Evolutionary conservation across 371 early-diverging fungal genomes (phyloP).

Genomic region (Saksenaea oblongispora): DNA sequence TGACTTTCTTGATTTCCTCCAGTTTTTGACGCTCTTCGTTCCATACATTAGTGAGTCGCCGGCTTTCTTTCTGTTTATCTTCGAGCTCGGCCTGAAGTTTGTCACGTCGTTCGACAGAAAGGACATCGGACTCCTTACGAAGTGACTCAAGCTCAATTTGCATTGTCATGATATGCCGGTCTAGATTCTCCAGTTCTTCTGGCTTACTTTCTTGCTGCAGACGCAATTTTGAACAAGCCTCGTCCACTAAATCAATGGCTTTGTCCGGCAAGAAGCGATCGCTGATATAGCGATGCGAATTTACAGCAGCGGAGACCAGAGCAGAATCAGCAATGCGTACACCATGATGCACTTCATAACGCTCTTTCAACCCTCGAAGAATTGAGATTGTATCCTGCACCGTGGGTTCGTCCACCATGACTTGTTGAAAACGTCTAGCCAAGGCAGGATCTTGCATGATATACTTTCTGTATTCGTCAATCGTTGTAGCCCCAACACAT

Average conservation of each 20-base stretch:
- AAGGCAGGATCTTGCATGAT: constrained; percentile 88
- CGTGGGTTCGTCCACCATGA: constrained; percentile 66
- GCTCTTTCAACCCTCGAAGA: constrained; percentile 77
- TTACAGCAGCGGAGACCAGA: constrained; percentile 77
- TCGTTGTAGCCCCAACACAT: constrained; percentile 90
- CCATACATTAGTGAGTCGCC: constrained; percentile 70
- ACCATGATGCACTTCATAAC: constrained; percentile 88
- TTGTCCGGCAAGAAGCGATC: constrained; percentile 63
- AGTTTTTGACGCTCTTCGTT: constrained; percentile 69
- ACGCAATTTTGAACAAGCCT: constrained; percentile 82
- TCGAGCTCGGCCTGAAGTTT: constrained; percentile 66
- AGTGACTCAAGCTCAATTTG: constrained; percentile 77
- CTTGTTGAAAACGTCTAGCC: constrained; percentile 84
- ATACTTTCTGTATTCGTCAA: constrained; percentile 84
- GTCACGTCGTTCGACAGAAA: constrained; percentile 71
- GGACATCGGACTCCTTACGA: constrained; percentile 72
- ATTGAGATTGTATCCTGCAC: constrained; percentile 88
- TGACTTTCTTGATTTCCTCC: constrained; percentile 71
- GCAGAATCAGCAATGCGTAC: constrained; percentile 84
- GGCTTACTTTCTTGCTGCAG: constrained; percentile 87
- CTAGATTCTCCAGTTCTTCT: constrained; percentile 72
- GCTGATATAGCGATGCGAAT: constrained; percentile 80
- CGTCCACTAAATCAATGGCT: constrained; percentile 91
- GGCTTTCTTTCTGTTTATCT: constrained; percentile 65
- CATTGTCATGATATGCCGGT: constrained; percentile 73